Base-by-base conservation (phyloP, 2,329 filamentous ascomycete species). In the Parafenestella ontariensis region DNA sequence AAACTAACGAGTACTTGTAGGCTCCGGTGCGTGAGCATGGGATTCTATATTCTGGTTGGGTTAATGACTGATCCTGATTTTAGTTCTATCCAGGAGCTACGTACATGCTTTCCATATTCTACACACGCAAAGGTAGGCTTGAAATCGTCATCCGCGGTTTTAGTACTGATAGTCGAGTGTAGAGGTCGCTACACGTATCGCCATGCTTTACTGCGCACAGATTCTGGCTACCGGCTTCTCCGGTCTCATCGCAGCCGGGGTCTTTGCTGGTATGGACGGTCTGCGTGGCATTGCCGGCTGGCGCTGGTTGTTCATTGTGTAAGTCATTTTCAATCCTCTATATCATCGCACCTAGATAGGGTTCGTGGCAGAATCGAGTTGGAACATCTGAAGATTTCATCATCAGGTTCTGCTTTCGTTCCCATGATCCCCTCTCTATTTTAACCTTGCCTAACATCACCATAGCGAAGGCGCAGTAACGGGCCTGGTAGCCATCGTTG, bases 101-200 rank as follows among this genome's bases (percentile, higher is more conserved):
- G 4, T 80, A 88, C 40, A 84, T 88, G 52, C 77, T 89, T 29
- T 85, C 83, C 0, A 85, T 87, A 54, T 89, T 86, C 80, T 89
- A 89, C 68, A 89, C 86, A 1, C 79, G 85, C 36, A 81, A 82
- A 47, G 61, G 61, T 59, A 34, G 21, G 48, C 28, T 29, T 1
- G 15, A 5, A 1, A 21, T 21, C 18, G 84, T 86, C 72, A 64
- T 17, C 6, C 23, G 9, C 15, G 10, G 13, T 2, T 18, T 9
- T 15, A 18, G 15, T 3, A 21, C 53, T 56, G n/a, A 56, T 17
- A 21, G 4, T 2, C 29, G 8, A 4, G 5, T 23, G 15, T 13
- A 64, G 75, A 78, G 58, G 61, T 77, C 31, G 73, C 74, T 1
- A 69, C 70, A 3, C 68, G 75, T 8, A 74, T 75, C 39, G 68